A percentile compares a stretch with the other conserved stretches of the same genome.
Evolutionary conservation across 345 rosid species (phyloP).

Genomic region (Eucalyptus erythrocorys): DNA sequence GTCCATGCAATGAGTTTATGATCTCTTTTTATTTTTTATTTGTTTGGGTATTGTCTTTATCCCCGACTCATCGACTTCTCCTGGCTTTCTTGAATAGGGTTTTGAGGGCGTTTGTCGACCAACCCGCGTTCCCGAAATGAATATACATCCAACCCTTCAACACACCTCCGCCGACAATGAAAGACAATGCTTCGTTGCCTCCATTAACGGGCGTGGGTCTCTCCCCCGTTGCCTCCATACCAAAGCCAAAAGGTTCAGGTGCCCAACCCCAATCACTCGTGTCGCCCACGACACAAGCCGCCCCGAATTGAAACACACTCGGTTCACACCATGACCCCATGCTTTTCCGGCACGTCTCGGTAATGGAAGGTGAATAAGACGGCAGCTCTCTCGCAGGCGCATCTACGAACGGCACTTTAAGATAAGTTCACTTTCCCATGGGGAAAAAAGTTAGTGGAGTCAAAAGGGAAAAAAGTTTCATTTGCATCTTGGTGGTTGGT

Average conservation of each 20-base stretch:
- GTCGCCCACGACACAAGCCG: neutral
- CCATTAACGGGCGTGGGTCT: neutral
- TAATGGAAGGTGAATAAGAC: neutral
- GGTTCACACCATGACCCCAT: neutral
- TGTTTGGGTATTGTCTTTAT: neutral
- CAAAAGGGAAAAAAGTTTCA: neutral
- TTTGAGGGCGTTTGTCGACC: neutral
- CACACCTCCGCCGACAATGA: neutral
- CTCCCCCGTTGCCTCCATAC: neutral
- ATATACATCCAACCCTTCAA: neutral
- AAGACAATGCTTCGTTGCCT: neutral
- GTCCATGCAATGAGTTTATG: fast-evolving
- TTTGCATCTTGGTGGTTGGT: neutral
- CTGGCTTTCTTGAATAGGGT: neutral
- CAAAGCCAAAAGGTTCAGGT: neutral
- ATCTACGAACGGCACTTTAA: too few species aligned
- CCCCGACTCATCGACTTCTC: fast-evolving
- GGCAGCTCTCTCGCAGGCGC: neutral
- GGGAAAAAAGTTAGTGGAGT: neutral
- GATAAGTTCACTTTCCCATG: neutral
- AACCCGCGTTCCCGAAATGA: neutral
- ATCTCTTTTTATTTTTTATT: too few species aligned
- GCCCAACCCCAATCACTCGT: neutral
- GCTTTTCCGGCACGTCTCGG: neutral
- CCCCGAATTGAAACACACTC: neutral